Evolutionary conservation across 176 grass and related monocot species (phyloP).

Genomic region (Guadua angustifolia): DNA sequence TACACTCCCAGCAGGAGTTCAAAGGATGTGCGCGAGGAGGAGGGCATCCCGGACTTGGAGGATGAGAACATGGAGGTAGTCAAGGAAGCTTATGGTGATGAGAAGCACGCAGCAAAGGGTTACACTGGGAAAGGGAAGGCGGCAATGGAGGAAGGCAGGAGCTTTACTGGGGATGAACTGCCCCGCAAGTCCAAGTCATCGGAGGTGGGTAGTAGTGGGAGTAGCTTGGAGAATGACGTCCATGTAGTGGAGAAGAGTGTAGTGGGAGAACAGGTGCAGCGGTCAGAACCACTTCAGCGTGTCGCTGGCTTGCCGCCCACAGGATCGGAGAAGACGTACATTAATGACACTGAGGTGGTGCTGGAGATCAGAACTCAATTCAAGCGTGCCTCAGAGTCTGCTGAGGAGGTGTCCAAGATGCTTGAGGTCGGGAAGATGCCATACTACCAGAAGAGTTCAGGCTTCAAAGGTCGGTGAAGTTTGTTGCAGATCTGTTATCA

Average conservation of each 20-base stretch:
- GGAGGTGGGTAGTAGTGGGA: conserved; percentile 55
- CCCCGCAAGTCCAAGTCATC: conserved; percentile 61
- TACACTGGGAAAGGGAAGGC: conserved; percentile 60
- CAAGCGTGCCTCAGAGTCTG: conserved; percentile 71
- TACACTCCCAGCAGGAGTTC: conserved; percentile 82
- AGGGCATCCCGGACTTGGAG: conserved; percentile 97
- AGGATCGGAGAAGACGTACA: conserved; percentile 53
- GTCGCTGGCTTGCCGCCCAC: conserved; percentile 50
- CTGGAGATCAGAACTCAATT: conserved; percentile 86
- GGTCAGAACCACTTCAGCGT: conserved; percentile 43
- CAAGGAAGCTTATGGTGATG: conserved; percentile 78
- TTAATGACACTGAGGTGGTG: conserved; percentile 71
- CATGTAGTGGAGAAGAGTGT: conserved; percentile 93
- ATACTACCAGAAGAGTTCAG: conserved; percentile 83
- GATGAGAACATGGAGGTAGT: conserved; percentile 85
- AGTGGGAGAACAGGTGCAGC: conserved; percentile 58
- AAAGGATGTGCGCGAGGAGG: conserved; percentile 88
- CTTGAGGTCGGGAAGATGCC: conserved; percentile 95
- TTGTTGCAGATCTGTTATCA: conserved; percentile 13
- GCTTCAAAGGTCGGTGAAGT: conserved; percentile 67
- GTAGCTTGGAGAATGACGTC: conserved; percentile 69
- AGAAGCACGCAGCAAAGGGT: conserved; percentile 51
- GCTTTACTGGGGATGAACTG: conserved; percentile 55
- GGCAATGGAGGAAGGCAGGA: conserved; percentile 53
- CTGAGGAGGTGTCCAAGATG: conserved; percentile 73